Conservation (phyloP, 345 rosid genomes). For the Citrus trifoliata region DNA sequence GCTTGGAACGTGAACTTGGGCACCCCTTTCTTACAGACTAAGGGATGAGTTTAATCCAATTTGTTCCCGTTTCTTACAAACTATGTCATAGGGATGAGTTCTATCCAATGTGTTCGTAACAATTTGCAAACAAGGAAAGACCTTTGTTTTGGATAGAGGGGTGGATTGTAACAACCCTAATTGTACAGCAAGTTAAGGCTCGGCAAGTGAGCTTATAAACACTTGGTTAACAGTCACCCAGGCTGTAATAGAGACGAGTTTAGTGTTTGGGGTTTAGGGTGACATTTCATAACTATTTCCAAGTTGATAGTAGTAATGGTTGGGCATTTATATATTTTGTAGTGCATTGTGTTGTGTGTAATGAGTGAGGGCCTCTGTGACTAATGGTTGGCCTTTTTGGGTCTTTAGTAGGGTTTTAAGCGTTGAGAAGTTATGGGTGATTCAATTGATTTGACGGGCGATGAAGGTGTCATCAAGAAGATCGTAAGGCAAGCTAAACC, state of each 20-base stretch:
- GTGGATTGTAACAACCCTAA: too few relatives aligned
- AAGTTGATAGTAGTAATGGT: background rate
- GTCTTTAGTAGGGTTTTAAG: constrained; percentile 11
- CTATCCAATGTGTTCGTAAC: too few relatives aligned
- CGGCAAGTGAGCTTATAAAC: too few relatives aligned
- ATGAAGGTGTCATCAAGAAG: constrained; percentile 78
- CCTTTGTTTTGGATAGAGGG: too few relatives aligned
- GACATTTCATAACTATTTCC: background rate
- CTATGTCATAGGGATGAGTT: too few relatives aligned
- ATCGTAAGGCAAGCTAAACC: constrained; percentile 60
- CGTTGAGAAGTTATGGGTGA: constrained; percentile 51
- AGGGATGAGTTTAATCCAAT: too few relatives aligned
- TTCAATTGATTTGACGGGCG: constrained; percentile 60
- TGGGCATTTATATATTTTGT: background rate
- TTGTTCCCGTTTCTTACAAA: too few relatives aligned
- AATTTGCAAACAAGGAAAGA: too few relatives aligned
- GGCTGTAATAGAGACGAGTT: background rate
- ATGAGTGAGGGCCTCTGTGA: background rate
- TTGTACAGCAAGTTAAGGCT: too few relatives aligned
- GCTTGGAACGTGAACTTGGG: too few relatives aligned
- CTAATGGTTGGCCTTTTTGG: constrained; percentile 2
- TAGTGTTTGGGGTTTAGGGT: background rate
- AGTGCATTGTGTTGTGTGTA: background rate
- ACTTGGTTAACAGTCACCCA: too few relatives aligned
- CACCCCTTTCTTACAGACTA: too few relatives aligned